Percentiles rank a stretch among this genome's conserved stretches.
These are phyloP conservation scores for Coemansia sp. DNA, from an alignment of 192 early-diverging fungal genomes.

Conservation along the genomic window DNA sequence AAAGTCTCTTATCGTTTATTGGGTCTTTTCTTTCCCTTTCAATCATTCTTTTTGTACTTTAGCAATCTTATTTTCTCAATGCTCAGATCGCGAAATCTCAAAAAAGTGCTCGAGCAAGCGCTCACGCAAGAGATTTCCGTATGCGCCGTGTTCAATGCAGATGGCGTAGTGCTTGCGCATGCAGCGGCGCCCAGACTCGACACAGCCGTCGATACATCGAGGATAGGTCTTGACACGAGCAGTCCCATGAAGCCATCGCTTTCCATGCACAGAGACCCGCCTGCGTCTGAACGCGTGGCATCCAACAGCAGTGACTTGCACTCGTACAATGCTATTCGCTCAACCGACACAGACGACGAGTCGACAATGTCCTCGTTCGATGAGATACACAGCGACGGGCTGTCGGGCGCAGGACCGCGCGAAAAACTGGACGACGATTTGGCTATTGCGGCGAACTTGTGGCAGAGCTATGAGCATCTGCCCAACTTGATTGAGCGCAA, in stretches of 20 bases:
- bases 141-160: slow-evolving; percentile 46
- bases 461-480: slow-evolving; percentile 47
- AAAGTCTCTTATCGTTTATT: background rate
- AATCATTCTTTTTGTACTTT: background rate
- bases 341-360: slow-evolving; percentile 1
- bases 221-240: slow-evolving; percentile 4
- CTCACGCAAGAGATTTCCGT: slow-evolving; percentile 35
- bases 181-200: slow-evolving; percentile 15
- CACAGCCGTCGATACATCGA: background rate
- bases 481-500: slow-evolving; percentile 35
- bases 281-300: slow-evolving; percentile 7
- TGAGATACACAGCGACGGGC: slow-evolving; percentile 18
- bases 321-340: background rate
- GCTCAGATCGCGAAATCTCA: slow-evolving; percentile 48
- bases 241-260: background rate
- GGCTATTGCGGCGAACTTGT: slow-evolving; percentile 45
- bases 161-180: slow-evolving; percentile 48
- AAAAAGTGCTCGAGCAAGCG: slow-evolving; percentile 43
- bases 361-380: slow-evolving; percentile 26
- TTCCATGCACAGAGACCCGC: background rate
- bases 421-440: slow-evolving; percentile 49
- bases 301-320: slow-evolving; percentile 10
- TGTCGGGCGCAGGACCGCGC: slow-evolving; percentile 13
- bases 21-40: slow-evolving; percentile 1
- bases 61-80: slow-evolving; percentile 7